Evolutionary conservation across 345 rosid species (phyloP).

Genomic region (Trapa bicornis): DNA sequence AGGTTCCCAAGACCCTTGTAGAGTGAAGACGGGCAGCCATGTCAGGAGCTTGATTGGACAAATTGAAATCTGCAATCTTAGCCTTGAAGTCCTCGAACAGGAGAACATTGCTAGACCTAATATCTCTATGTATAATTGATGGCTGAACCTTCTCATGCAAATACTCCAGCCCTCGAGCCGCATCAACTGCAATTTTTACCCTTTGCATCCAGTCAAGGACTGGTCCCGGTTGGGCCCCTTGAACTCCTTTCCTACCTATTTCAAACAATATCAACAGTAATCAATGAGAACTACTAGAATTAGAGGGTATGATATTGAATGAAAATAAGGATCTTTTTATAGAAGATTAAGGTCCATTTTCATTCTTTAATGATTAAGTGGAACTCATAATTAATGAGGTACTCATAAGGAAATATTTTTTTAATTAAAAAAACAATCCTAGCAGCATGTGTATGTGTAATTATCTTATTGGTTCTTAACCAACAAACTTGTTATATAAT

Average conservation of each 20-base stretch:
- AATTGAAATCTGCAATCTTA: slow-evolving; percentile 89
- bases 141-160: slow-evolving; percentile 94
- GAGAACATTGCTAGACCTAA: slow-evolving; percentile 93
- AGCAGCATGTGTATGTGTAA: no score
- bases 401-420: no score
- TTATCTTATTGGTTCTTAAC: no score
- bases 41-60: slow-evolving; percentile 97
- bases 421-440: no score
- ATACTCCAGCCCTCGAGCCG: slow-evolving; percentile 91
- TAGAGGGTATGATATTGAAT: background rate
- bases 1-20: slow-evolving; percentile 94
- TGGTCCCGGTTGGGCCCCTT: slow-evolving; percentile 99
- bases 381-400: background rate
- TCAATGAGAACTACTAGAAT: background rate
- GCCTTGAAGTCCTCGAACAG: slow-evolving; percentile 89
- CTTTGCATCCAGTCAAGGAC: slow-evolving; percentile 95
- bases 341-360: background rate
- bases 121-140: slow-evolving; percentile 77
- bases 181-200: slow-evolving; percentile 84
- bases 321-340: background rate
- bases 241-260: slow-evolving; percentile 96
- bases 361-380: no score
- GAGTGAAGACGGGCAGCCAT: slow-evolving; percentile 99
- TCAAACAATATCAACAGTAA: background rate
- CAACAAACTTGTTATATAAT: no score